Evolutionary conservation across 768 basidiomycete species (phyloP).

Genomic region (Mycena floridula): DNA sequence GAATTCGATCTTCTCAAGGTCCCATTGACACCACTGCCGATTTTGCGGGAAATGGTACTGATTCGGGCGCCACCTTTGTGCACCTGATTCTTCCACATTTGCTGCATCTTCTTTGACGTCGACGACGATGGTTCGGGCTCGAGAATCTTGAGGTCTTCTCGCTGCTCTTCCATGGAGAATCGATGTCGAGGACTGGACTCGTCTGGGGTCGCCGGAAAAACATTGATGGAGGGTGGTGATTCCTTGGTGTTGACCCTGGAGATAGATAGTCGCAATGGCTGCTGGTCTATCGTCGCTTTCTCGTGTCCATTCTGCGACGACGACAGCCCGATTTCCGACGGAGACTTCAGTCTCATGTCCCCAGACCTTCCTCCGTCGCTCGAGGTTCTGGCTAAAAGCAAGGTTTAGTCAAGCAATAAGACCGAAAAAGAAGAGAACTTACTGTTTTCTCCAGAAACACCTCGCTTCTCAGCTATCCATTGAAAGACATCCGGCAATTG

Average conservation of each 20-base stretch:
- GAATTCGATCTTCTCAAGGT: constrained; percentile 60
- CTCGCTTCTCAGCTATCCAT: constrained; percentile 69
- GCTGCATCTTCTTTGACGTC: constrained; percentile 68
- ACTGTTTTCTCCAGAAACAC: constrained; percentile 16
- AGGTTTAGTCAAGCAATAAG: neutral
- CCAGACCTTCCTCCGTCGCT: constrained; percentile 20
- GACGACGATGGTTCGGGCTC: no score
- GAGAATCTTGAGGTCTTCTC: no score
- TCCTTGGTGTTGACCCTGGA: constrained; percentile 1
- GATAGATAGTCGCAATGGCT: neutral
- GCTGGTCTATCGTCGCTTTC: neutral
- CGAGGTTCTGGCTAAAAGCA: constrained; percentile 16
- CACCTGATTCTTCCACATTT: constrained; percentile 68
- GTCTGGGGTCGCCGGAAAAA: constrained; percentile 58
- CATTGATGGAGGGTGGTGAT: constrained; percentile 44
- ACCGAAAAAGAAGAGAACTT: neutral
- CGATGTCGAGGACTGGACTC: constrained; percentile 27
- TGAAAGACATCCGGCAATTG: constrained; percentile 82
- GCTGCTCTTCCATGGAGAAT: constrained; percentile 31
- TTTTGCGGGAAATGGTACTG: constrained; percentile 69
- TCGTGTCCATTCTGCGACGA: constrained; percentile 8
- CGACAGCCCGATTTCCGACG: constrained; percentile 19
- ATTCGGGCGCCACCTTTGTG: constrained; percentile 70
- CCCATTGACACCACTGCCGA: constrained; percentile 65
- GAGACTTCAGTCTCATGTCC: constrained; percentile 21